phyloP scores from a whole-genome alignment of 345 rosid species.

The Syzygium oleosum region DNA sequence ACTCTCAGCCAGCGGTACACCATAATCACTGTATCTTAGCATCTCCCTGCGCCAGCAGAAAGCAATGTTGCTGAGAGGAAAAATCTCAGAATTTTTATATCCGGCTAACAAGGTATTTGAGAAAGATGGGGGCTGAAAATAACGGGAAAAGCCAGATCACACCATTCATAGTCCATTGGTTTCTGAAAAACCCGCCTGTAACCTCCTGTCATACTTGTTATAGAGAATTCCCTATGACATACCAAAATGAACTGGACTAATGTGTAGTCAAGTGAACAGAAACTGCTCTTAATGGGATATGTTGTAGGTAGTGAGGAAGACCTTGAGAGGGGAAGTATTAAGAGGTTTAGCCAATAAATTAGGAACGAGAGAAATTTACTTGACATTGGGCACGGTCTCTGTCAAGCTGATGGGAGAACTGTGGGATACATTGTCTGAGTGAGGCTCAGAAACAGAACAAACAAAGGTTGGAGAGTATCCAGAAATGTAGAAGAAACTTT shows the following conservation, averaged over 20 bases:
- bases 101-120: not conserved
- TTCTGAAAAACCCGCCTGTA: slow-evolving; percentile 80
- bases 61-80: not conserved
- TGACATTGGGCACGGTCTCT: slow-evolving; percentile 50
- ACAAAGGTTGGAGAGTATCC: not conserved
- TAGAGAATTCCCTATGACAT: slow-evolving; percentile 77
- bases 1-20: slow-evolving; percentile 58
- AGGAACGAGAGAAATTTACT: slow-evolving; percentile 23
- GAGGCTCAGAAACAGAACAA: not conserved
- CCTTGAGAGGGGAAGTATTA: not conserved
- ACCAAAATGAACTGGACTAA: not conserved
- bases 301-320: not conserved
- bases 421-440: slow-evolving; percentile 9
- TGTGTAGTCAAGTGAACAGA: not conserved
- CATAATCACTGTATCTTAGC: slow-evolving; percentile 49
- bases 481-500: not conserved
- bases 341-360: not conserved
- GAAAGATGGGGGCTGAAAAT: not conserved
- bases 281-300: not conserved
- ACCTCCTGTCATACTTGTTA: slow-evolving; percentile 83
- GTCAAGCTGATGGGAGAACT: slow-evolving; percentile 67
- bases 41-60: slow-evolving; percentile 42
- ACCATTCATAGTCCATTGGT: slow-evolving; percentile 69
- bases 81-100: not conserved
- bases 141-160: not conserved